Conservation (phyloP, 306 rosid species). For the Casuarina equisetifolia region DNA sequence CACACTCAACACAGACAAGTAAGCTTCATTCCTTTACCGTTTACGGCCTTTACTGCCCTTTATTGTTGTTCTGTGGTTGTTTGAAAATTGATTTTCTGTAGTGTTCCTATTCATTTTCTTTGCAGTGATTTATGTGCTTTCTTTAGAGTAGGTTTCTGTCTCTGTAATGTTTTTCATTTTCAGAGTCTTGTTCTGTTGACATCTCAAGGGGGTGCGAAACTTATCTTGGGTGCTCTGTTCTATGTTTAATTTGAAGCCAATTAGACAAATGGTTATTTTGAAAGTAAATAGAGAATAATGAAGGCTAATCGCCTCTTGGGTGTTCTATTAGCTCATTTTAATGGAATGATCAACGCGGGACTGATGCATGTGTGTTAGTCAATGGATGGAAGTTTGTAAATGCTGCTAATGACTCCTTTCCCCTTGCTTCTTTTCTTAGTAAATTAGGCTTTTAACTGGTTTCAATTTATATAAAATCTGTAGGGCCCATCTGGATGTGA, state of each 20-base stretch:
- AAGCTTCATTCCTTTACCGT: not conserved
- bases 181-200: not conserved
- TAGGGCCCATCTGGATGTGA: conserved; percentile 34
- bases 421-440: conserved; percentile 4
- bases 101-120: not conserved
- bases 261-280: not conserved
- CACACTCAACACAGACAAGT: not conserved
- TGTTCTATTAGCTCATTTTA: conserved; percentile 8
- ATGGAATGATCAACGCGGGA: conserved; percentile 2
- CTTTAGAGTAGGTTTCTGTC: not conserved
- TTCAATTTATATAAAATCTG: conserved; percentile 23
- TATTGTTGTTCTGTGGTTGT: not conserved
- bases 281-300: not conserved
- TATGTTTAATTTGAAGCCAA: not conserved
- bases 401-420: conserved; percentile 7
- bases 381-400: conserved; percentile 16
- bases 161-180: not conserved
- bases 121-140: too few species aligned
- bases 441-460: conserved; percentile 26
- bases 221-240: not conserved
- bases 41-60: not conserved
- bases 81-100: not conserved
- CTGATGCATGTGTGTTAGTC: conserved; percentile 9
- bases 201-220: too few species aligned
- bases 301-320: not conserved